Conservation (phyloP, 2,329 filamentous ascomycete species). For the Colletotrichum sp. region DNA sequence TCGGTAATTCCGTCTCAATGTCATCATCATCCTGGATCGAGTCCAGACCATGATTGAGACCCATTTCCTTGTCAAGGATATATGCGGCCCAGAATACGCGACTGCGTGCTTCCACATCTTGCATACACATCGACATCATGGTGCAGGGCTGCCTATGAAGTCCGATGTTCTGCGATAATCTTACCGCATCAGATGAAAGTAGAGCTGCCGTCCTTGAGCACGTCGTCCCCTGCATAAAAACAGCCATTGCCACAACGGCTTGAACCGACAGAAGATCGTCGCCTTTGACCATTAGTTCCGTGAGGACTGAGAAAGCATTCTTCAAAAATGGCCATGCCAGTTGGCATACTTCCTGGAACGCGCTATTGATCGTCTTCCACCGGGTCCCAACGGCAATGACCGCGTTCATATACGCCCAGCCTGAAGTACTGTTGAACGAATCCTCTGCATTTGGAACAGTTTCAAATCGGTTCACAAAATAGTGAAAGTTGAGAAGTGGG, state of each 20-base stretch:
- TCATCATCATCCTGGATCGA: conserved; percentile 10
- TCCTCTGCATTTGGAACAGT: background rate
- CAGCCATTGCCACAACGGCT: conserved; percentile 11
- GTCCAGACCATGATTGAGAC: conserved; percentile 11
- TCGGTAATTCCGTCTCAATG: conserved; percentile 13
- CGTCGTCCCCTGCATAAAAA: conserved; percentile 16
- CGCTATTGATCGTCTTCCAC: conserved; percentile 11
- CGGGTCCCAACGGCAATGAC: conserved; percentile 2
- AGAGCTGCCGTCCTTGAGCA: conserved; percentile 1
- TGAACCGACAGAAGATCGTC: conserved; percentile 9
- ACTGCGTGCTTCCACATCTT: conserved; percentile 3
- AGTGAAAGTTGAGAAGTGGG: conserved; percentile 12
- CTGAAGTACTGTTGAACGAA: conserved; percentile 8
- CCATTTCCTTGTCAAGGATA: conserved; percentile 15
- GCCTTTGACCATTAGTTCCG: conserved; percentile 8
- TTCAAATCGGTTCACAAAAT: conserved; percentile 5
- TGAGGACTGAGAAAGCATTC: conserved; percentile 8
- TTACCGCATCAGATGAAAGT: conserved; percentile 3
- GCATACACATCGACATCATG: conserved; percentile 10
- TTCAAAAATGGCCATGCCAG: conserved; percentile 19
- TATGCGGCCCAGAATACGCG: conserved; percentile 20
- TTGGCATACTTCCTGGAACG: conserved; percentile 6
- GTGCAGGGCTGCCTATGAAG: conserved; percentile 9
- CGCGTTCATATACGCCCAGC: conserved; percentile 17
- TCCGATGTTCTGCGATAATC: conserved; percentile 7